Conservation (phyloP, 441 rosid species). For the Brassica balearica region DNA sequence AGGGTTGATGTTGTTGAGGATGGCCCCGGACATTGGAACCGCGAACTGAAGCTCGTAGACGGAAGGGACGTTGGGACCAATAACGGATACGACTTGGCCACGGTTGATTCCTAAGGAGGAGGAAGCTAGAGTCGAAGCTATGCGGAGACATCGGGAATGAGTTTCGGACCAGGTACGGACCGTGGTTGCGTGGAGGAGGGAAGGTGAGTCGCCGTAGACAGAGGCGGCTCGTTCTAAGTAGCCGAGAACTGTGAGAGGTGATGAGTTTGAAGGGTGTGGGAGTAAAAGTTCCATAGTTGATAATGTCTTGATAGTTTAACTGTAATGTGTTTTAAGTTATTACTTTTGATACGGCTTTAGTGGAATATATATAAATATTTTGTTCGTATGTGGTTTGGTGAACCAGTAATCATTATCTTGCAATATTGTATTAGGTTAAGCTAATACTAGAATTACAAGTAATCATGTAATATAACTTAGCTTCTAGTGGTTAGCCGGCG, state of each 20-base stretch:
- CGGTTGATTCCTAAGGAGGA: slow-evolving; percentile 46
- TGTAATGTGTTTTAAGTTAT: neutral
- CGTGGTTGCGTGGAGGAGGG: slow-evolving; percentile 48
- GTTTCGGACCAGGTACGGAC: slow-evolving; percentile 53
- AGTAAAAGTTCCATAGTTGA: slow-evolving; percentile 10
- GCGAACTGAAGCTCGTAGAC: slow-evolving; percentile 71
- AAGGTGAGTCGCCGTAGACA: slow-evolving; percentile 54
- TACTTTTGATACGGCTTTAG: neutral
- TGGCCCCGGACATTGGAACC: slow-evolving; percentile 67
- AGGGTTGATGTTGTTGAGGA: slow-evolving; percentile 64
- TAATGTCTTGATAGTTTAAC: neutral
- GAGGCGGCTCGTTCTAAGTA: slow-evolving; percentile 63
- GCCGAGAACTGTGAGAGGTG: slow-evolving; percentile 56
- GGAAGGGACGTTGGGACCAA: slow-evolving; percentile 59
- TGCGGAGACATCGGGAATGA: slow-evolving; percentile 51
- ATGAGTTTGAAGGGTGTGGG: slow-evolving; percentile 50
- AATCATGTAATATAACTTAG: neutral
- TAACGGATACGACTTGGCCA: slow-evolving; percentile 57
- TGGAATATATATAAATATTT: neutral
- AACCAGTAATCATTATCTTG: slow-evolving; percentile 15
- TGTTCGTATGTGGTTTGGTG: neutral
- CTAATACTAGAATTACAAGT: slow-evolving; percentile 3
- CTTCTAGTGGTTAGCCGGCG: neutral
- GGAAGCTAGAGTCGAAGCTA: slow-evolving; percentile 55
- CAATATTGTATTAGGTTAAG: slow-evolving; percentile 15